Evolutionary conservation across 2,329 filamentous ascomycete genomes (phyloP).

Genomic region (Arthrobotrys musiformis): DNA sequence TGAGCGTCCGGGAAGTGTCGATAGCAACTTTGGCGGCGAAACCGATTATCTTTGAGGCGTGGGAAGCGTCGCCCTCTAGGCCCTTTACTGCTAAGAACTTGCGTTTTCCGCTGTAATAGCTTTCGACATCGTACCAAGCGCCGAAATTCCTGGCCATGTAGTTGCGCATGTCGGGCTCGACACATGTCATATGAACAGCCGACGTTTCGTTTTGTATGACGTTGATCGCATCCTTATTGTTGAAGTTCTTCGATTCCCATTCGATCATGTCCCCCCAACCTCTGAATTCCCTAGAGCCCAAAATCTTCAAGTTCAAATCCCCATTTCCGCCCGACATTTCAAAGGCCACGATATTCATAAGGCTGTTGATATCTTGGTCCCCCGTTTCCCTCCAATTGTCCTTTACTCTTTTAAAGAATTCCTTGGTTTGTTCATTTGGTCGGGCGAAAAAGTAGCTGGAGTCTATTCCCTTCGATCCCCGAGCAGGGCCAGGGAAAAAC

Average conservation of each 20-base stretch:
- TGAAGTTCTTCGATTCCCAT: slow-evolving; percentile 46
- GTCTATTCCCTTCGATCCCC: slow-evolving; percentile 36
- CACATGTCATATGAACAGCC: slow-evolving; percentile 40
- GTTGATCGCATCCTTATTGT: slow-evolving; percentile 37
- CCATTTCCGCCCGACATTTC: slow-evolving; percentile 41
- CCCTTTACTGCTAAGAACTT: slow-evolving; percentile 49
- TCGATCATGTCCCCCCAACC: slow-evolving; percentile 38
- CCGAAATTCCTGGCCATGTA: slow-evolving; percentile 51
- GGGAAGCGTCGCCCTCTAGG: slow-evolving; percentile 36
- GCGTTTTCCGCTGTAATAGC: slow-evolving; percentile 43
- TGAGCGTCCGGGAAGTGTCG: slow-evolving; percentile 39
- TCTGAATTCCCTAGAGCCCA: slow-evolving; percentile 18
- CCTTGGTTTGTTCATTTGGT: slow-evolving; percentile 27
- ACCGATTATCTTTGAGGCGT: slow-evolving; percentile 48
- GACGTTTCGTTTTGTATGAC: slow-evolving; percentile 30
- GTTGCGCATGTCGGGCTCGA: slow-evolving; percentile 34
- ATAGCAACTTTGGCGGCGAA: slow-evolving; percentile 52
- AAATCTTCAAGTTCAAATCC: slow-evolving; percentile 30
- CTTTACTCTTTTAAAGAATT: slow-evolving; percentile 44
- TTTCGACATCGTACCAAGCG: slow-evolving; percentile 46
- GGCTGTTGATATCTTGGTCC: slow-evolving; percentile 42
- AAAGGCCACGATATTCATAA: slow-evolving; percentile 53
- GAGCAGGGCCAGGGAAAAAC: slow-evolving; percentile 32
- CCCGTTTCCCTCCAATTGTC: slow-evolving; percentile 32
- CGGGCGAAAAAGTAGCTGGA: slow-evolving; percentile 45